phyloP scores from a whole-genome alignment of 106 monocot genomes.

The Dendrobium catenatum region DNA sequence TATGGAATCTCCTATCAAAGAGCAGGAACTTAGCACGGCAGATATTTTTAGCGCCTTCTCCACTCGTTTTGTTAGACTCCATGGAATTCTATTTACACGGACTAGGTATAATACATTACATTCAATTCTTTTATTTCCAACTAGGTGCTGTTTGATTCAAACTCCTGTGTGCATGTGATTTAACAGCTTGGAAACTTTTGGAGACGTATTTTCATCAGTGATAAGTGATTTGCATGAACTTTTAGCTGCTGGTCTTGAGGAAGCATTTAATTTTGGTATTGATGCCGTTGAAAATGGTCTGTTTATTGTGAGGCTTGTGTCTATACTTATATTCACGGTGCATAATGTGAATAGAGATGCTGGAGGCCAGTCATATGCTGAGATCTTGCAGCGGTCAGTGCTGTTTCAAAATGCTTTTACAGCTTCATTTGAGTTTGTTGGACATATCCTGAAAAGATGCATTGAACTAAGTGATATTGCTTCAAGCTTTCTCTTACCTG shows the following conservation, averaged over 20 bases:
- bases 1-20: constrained; percentile 27
- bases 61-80: constrained; percentile 77
- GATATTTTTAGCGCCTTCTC: constrained; percentile 66
- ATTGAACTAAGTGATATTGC: constrained; percentile 47
- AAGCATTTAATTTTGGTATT: constrained; percentile 65
- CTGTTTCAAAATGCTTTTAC: constrained; percentile 85
- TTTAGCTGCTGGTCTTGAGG: constrained; percentile 71
- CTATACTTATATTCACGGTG: constrained; percentile 81
- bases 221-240: constrained; percentile 51
- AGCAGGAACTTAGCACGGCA: constrained; percentile 24
- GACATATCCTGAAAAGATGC: constrained; percentile 67
- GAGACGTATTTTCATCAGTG: constrained; percentile 52
- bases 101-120: constrained; percentile 54
- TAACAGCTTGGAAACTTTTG: constrained; percentile 90
- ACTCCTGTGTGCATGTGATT: background rate
- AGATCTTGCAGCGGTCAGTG: constrained; percentile 76
- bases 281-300: constrained; percentile 62
- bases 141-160: background rate
- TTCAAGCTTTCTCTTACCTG: constrained; percentile 74
- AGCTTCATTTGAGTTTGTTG: constrained; percentile 75
- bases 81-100: constrained; percentile 90
- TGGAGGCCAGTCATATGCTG: constrained; percentile 82
- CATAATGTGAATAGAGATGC: constrained; percentile 82
- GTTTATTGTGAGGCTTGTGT: constrained; percentile 52
- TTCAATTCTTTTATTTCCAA: background rate